These are phyloP conservation scores for Rheum nobile DNA, from an alignment of 148 eudicot genomes.

Conservation along the genomic window DNA sequence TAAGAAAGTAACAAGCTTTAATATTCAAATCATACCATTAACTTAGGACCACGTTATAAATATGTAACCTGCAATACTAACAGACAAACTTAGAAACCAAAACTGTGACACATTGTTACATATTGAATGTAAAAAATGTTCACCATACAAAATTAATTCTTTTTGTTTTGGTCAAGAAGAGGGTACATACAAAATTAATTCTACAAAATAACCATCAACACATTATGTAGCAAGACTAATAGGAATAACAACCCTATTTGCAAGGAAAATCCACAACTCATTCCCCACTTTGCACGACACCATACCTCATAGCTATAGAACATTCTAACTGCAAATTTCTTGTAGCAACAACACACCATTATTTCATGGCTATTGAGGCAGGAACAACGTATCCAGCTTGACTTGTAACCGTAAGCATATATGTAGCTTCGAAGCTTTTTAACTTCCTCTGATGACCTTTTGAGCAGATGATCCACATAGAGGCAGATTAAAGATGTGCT, in stretches of 20 bases:
- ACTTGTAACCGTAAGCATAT: slow-evolving; percentile 85
- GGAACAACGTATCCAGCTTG: slow-evolving; percentile 17
- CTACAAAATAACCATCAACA: background rate
- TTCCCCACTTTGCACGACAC: background rate
- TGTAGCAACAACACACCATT: background rate
- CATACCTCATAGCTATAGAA: background rate
- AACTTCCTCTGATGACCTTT: slow-evolving; percentile 75
- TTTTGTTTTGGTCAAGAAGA: too few relatives aligned
- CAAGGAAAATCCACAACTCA: background rate
- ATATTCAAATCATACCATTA: background rate
- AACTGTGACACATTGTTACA: too few relatives aligned
- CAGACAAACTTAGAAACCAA: too few relatives aligned
- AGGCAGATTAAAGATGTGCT: slow-evolving; percentile 68
- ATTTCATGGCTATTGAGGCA: background rate
- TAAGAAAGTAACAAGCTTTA: too few relatives aligned
- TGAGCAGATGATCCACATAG: slow-evolving; percentile 68
- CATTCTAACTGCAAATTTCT: background rate
- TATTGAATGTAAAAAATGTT: too few relatives aligned
- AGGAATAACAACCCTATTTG: background rate
- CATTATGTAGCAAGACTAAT: too few relatives aligned
- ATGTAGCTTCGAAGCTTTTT: slow-evolving; percentile 82
- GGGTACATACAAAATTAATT: background rate
- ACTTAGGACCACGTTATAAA: background rate
- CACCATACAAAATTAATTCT: too few relatives aligned
- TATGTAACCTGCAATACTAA: too few relatives aligned